Percentiles rank a stretch among this genome's conserved stretches.
phyloP scores from a whole-genome alignment of 2,329 filamentous ascomycete genomes.

The Fusarium chaquense region DNA sequence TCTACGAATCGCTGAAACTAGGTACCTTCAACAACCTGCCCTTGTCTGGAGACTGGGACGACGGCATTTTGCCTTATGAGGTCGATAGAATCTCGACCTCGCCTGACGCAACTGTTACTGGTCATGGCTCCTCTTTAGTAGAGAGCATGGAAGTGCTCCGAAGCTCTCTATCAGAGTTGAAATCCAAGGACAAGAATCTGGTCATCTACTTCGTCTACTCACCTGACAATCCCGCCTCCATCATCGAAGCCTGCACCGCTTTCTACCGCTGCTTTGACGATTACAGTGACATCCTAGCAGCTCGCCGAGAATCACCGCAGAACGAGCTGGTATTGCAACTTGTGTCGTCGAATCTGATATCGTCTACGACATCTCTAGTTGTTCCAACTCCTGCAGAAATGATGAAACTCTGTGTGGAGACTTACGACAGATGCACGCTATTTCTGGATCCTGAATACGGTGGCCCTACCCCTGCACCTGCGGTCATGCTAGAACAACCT shows the following conservation, averaged over 20 bases:
- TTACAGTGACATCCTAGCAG: constrained; percentile 59
- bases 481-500: constrained; percentile 77
- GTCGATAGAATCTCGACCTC: constrained; percentile 60
- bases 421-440: constrained; percentile 79
- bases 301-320: constrained; percentile 57
- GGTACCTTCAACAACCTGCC: constrained; percentile 71
- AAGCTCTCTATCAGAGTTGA: constrained; percentile 58
- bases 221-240: constrained; percentile 68
- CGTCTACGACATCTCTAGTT: constrained; percentile 71
- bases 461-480: constrained; percentile 72
- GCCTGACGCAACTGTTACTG: constrained; percentile 56
- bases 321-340: constrained; percentile 84
- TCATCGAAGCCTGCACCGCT: constrained; percentile 78
- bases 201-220: constrained; percentile 83
- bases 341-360: constrained; percentile 75
- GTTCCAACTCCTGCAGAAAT: constrained; percentile 72
- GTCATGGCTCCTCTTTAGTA: constrained; percentile 59
- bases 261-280: constrained; percentile 79
- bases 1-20: constrained; percentile 80
- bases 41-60: constrained; percentile 54
- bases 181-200: constrained; percentile 67
- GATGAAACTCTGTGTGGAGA: constrained; percentile 74
- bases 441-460: constrained; percentile 55
- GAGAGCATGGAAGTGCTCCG: constrained; percentile 64
- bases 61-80: constrained; percentile 64